These are phyloP conservation scores for Xylaria cubensis DNA, from an alignment of 495 filamentous ascomycete genomes.

Conservation along the genomic window DNA sequence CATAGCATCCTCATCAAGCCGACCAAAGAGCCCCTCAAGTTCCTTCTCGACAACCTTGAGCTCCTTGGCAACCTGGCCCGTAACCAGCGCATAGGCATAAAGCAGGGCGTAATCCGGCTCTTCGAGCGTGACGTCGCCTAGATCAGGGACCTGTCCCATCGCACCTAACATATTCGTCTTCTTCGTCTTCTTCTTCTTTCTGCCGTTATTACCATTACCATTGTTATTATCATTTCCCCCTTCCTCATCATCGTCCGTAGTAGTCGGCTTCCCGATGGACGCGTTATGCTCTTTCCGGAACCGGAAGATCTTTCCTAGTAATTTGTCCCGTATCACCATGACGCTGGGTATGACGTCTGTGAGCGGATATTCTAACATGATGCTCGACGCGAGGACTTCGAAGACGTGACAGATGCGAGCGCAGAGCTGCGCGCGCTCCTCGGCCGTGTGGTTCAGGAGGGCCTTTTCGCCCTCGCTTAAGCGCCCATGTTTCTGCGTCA, in stretches of 20 bases:
- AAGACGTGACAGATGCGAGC: conserved; percentile 91
- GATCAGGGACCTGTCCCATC: conserved; percentile 17
- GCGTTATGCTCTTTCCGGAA: conserved; percentile 73
- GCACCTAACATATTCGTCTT: conserved; percentile 14
- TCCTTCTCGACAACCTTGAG: conserved; percentile 71
- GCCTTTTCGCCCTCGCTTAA: conserved; percentile 80
- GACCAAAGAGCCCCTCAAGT: conserved; percentile 76
- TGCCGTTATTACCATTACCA: conserved; percentile 22
- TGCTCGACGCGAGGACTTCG: conserved; percentile 87
- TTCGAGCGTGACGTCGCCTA: conserved; percentile 44
- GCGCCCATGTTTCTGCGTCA: conserved; percentile 80
- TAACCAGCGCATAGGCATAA: conserved; percentile 67
- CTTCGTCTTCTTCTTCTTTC: background rate
- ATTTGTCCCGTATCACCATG: conserved; percentile 75
- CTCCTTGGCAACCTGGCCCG: conserved; percentile 71
- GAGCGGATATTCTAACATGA: conserved; percentile 92
- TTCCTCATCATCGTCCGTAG: too few relatives aligned
- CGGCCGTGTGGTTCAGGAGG: conserved; percentile 77
- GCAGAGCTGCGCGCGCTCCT: conserved; percentile 80
- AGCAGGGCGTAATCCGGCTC: conserved; percentile 62
- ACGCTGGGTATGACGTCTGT: conserved; percentile 86
- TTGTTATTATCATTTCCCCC: conserved; percentile 29
- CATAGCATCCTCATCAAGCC: conserved; percentile 74
- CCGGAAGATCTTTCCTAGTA: conserved; percentile 88
- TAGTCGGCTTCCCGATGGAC: conserved; percentile 41